Percentiles rank a stretch among this genome's conserved stretches.
phyloP scores from a whole-genome alignment of 108 stramenopile genomes.

The Schizochytrium sp. region DNA sequence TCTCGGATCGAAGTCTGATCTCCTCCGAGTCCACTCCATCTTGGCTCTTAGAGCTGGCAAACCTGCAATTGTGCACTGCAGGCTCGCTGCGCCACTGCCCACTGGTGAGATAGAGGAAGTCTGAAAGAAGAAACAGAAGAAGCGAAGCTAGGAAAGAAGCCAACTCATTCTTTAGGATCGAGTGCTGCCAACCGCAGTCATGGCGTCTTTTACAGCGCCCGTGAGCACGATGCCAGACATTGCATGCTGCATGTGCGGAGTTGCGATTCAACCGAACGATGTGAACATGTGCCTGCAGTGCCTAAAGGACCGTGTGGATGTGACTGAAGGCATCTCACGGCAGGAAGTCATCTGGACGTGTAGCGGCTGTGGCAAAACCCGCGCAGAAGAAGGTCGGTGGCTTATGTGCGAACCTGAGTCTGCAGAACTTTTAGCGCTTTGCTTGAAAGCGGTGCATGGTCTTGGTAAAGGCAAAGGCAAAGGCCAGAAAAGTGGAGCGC shows the following conservation, averaged over 20 bases:
- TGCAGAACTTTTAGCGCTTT: constrained; percentile 95
- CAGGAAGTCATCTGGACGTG: constrained; percentile 87
- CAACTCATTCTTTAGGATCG: background rate
- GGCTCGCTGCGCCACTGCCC: no score
- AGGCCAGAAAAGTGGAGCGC: constrained; percentile 72
- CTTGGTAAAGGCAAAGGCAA: constrained; percentile 77
- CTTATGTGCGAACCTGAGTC: constrained; percentile 92
- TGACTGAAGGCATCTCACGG: constrained; percentile 94
- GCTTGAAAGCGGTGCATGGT: constrained; percentile 89
- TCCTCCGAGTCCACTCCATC: no score
- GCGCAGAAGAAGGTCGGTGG: constrained; percentile 91
- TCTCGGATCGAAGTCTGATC: no score
- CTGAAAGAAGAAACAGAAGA: no score
- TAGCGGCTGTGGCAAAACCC: constrained; percentile 97
- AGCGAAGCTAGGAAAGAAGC: no score
- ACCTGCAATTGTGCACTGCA: no score
- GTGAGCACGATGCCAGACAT: constrained; percentile 70
- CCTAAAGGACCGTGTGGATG: constrained; percentile 90
- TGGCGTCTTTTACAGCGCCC: no score
- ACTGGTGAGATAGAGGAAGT: no score
- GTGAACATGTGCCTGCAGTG: constrained; percentile 97
- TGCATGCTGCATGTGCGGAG: constrained; percentile 95
- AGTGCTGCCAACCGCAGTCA: no score
- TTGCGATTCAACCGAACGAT: constrained; percentile 91
- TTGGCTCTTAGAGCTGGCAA: no score